phyloP scores from a whole-genome alignment of 2,329 filamentous ascomycete species.

The Trichoderma arundinaceum region DNA sequence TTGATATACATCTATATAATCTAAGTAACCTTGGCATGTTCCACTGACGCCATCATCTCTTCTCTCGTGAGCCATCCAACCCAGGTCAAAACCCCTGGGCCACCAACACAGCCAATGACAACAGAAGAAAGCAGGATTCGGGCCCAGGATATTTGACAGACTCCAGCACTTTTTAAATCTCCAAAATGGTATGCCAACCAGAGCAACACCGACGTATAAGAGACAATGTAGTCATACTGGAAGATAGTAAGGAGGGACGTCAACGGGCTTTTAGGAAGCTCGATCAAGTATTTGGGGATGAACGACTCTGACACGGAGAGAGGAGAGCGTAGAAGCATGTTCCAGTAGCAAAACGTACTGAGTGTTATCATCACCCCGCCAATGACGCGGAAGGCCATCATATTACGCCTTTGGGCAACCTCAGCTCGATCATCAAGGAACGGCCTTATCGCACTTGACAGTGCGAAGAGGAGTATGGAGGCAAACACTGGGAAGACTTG shows the following conservation, averaged over 20 bases:
- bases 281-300: slow-evolving; percentile 37
- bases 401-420: background rate
- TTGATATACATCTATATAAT: background rate
- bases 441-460: slow-evolving; percentile 25
- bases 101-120: slow-evolving; percentile 9
- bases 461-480: slow-evolving; percentile 33
- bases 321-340: slow-evolving; percentile 23
- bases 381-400: background rate
- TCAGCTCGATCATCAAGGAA: slow-evolving; percentile 5
- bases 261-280: slow-evolving; percentile 31
- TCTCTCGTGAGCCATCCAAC: slow-evolving; percentile 29
- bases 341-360: slow-evolving; percentile 36
- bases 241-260: slow-evolving; percentile 36
- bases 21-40: slow-evolving; percentile 16
- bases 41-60: slow-evolving; percentile 6
- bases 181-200: slow-evolving; percentile 38
- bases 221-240: slow-evolving; percentile 41
- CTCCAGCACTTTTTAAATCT: slow-evolving; percentile 36
- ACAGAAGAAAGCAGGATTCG: slow-evolving; percentile 12
- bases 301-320: slow-evolving; percentile 33
- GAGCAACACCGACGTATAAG: slow-evolving; percentile 33
- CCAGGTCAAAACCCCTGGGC: slow-evolving; percentile 22
- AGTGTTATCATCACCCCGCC: slow-evolving; percentile 19
- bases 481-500: slow-evolving; percentile 41
- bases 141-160: slow-evolving; percentile 25